Conservation (phyloP, 2,329 filamentous ascomycete genomes). For the Trichoderma sp. region DNA sequence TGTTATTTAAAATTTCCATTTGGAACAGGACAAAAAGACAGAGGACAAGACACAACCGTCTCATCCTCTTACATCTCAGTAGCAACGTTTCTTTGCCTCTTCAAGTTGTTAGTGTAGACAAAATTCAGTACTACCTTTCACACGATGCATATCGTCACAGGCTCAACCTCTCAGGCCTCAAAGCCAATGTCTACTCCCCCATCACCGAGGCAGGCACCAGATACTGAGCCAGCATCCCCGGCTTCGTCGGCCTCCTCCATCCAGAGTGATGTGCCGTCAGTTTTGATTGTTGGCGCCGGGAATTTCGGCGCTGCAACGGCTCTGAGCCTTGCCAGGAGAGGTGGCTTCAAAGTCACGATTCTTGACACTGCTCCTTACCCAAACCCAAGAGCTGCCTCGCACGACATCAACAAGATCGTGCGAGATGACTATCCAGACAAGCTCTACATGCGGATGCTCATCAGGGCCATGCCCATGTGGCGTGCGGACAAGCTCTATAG, state of each 20-base stretch:
- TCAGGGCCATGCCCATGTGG: conserved; percentile 41
- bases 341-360: conserved; percentile 33
- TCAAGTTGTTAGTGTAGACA: not conserved
- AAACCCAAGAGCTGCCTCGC: conserved; percentile 43
- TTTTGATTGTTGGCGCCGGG: conserved; percentile 43
- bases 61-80: not conserved
- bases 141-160: conserved; percentile 20
- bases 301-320: conserved; percentile 46
- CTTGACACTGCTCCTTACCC: conserved; percentile 37
- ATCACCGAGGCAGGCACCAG: not conserved
- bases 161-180: not conserved
- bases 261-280: conserved; percentile 10
- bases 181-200: conserved; percentile 9
- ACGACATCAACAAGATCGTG: conserved; percentile 46
- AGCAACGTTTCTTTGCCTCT: not conserved
- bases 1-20: not conserved
- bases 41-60: not conserved
- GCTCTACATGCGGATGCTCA: conserved; percentile 41
- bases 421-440: conserved; percentile 42
- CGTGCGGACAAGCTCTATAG: conserved; percentile 48
- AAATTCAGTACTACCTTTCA: not conserved
- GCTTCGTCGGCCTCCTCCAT: conserved; percentile 17
- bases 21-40: not conserved
- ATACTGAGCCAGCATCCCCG: conserved; percentile 13
- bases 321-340: conserved; percentile 33